Evolutionary conservation across 2,329 filamentous ascomycete species (phyloP), one percentile per base, ranked within the genome.

Genomic region (Amylocarpus encephaloides): DNA sequence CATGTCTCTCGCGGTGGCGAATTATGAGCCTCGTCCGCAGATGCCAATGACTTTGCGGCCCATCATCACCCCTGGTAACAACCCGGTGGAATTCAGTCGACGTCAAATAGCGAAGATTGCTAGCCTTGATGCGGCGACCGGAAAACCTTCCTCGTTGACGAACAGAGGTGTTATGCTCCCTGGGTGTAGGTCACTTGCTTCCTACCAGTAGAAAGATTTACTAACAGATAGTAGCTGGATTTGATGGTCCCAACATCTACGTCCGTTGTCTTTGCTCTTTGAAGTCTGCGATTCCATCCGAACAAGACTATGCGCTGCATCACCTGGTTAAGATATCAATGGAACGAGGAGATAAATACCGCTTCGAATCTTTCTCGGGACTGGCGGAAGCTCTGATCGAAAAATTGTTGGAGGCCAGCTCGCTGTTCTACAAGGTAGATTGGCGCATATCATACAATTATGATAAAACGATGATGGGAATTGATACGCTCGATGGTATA

Each of bases 301-400:
- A 98, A 65, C 86, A 96, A 62, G 83, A 88, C n/a, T 97, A 94
- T 69, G 92, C 90, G 0, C 73, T 97, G 10, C 89, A 95, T 61
- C 92, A 97, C 62, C 72, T 97, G 3, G 90, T 97, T 52, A 95
- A 95, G 66, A 96, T 97, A 26, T 96, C 91, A 0, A 93, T 85
- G 64, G 91, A 97, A 67, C 81, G 91, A 39, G 92, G 92, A 41
- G 93, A 97, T 66, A 95, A 95, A 68, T 96, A 95, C 70, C 86
- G 88, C 53, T 96, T 97, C 59, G 90, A 95, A 60, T 87, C 88
- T 5, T 97, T 96, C 60, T 85, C 88, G 1, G 85, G 88, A 9
- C 76, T 98, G 26, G 88, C 89, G 0, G 93, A 97, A 67, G 87
- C 88, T 2, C 76, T 98, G 9, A 82, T 95, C 49, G 86, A 90